Base-by-base conservation (phyloP, 2,329 filamentous ascomycete species). In the Trichoderma koningii region DNA sequence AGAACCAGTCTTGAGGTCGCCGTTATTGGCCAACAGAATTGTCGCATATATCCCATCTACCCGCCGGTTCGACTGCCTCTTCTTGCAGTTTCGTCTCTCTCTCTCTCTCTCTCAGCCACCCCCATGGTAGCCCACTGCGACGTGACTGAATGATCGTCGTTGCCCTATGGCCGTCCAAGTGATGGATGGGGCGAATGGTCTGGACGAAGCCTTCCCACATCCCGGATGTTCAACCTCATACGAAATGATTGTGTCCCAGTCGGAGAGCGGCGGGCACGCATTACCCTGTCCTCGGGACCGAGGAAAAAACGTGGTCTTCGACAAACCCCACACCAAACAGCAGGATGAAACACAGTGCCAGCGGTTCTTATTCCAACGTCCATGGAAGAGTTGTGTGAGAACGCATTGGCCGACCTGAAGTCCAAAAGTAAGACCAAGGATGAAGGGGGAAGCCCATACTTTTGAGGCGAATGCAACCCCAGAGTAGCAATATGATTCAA, bases 341-440 rank as follows among this genome's bases (percentile, higher is more conserved):
- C 19, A 63, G 19, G 19, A 63, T 63, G 61, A 63, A 63, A 63
- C 61, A 63, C 51, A 63, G 51, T 63, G 61, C 44, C 41, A 26
- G 23, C 19, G 6, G 14, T 52, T 42, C 48, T 17, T 45, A 47
- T 45, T 47, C 19, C 34, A 19, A 53, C 41, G 26, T 55, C 48
- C 59, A 38, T 52, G 50, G 41, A 21, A 38, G 26, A 44, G 19
- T 21, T 61, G 12, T 44, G 34, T 14, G 12, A 38, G 34, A 38
- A 23, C 47, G 57, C 47, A 52, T 44, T n/a, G 38, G 59, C 41
- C n/a, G 45, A 41, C 30, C 15, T 38, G 45, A 60, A 60, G 56
- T n/a, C 45, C 21, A 60, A 26, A 28, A 23, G 34, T 21, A 48
- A 34, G 56, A 34, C 21, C 41, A 12, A 48, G 19, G 47, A n/a